Base-by-base conservation (phyloP, 164 flowering plant genomes). In the Chimonanthus praecox region DNA sequence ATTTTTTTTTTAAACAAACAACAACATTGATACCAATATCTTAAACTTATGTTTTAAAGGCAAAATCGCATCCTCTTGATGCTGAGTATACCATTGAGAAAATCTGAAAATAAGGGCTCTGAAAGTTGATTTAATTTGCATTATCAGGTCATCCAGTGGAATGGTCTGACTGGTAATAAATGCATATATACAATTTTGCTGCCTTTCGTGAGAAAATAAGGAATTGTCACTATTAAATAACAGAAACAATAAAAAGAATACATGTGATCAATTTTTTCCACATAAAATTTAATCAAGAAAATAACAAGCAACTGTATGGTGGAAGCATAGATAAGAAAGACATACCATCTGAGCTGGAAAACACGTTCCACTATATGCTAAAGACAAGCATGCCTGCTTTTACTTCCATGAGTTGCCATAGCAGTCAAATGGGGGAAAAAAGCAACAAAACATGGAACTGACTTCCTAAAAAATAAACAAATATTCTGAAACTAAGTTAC, bases 401-500 rank as follows among this genome's bases (percentile, higher is more conserved):
- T 7, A 68, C 67, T 68, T 64, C 71, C 76, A 74, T 48, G 74
- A 63, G n/a, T 67, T 43, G 62, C 63, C 67, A 67, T 49, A 49
- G 72, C 71, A 20, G 13, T 47, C 33, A 47, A 61, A 76, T 15
- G 50, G n/a, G 46, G n/a, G 18, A 44, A 47, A 50, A 62, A 51
- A 68, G 21, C 71, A 49, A 68, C 60, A 65, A 45, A 67, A 9
- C 18, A 67, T 47, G 67, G 58, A 75, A 78, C 48, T 49, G 63
- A 67, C 43, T 73, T 66, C 44, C 67, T 68, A 70, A 70, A 58
- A 75, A 75, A 71, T 49, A 67, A 72, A 72, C 74, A 49, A 72
- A 73, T 69, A 60, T 74, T 77, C 77, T 50, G 69, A 76, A 75
- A 70, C 78, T 67, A 76, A 47, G 78, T 72, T 72, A 78, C 75